A percentile compares a stretch with the other conserved stretches of the same genome.
Evolutionary conservation across 495 filamentous ascomycete species (phyloP).

Genomic region (Talaromyces stipitatus): DNA sequence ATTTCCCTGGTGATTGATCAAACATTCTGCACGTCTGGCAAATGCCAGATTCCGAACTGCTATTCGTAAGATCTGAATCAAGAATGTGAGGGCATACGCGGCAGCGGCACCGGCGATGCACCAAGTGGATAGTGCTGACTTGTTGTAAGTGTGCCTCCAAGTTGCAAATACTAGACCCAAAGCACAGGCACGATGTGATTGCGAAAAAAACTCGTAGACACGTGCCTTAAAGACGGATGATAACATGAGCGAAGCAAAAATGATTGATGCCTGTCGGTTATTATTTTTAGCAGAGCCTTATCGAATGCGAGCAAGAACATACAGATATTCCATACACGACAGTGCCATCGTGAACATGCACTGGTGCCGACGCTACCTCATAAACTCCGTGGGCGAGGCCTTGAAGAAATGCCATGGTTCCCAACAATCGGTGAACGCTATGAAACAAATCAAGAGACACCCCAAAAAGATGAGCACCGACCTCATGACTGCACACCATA

Average conservation of each 20-base stretch:
- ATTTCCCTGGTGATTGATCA: not conserved
- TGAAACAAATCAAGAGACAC: slow-evolving; percentile 18
- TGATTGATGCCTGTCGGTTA: not conserved
- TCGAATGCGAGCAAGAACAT: slow-evolving; percentile 6
- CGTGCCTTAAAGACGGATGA: slow-evolving; percentile 12
- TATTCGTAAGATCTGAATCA: not conserved
- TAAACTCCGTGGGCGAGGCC: slow-evolving; percentile 5
- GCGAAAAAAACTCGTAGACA: slow-evolving; percentile 16
- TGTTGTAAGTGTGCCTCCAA: slow-evolving; percentile 8
- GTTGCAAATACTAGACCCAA: slow-evolving; percentile 6
- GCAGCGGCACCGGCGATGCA: not conserved
- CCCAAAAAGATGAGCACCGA: slow-evolving; percentile 13
- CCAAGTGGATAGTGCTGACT: not conserved
- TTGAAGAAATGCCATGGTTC: slow-evolving; percentile 12
- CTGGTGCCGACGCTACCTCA: not conserved
- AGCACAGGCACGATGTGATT: slow-evolving; percentile 13
- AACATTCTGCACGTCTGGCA: not conserved
- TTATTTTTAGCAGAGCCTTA: not conserved
- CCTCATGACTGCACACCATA: slow-evolving; percentile 11
- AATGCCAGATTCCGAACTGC: not conserved
- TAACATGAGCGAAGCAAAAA: slow-evolving; percentile 6
- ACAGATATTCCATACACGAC: slow-evolving; percentile 7
- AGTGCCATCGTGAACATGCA: not conserved
- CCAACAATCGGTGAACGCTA: slow-evolving; percentile 15
- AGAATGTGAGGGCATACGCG: not conserved